Evolutionary conservation across 2,329 filamentous ascomycete genomes (phyloP), one percentile per base, ranked within the genome.

Genomic region (Ophiostoma novo-ulmi): DNA sequence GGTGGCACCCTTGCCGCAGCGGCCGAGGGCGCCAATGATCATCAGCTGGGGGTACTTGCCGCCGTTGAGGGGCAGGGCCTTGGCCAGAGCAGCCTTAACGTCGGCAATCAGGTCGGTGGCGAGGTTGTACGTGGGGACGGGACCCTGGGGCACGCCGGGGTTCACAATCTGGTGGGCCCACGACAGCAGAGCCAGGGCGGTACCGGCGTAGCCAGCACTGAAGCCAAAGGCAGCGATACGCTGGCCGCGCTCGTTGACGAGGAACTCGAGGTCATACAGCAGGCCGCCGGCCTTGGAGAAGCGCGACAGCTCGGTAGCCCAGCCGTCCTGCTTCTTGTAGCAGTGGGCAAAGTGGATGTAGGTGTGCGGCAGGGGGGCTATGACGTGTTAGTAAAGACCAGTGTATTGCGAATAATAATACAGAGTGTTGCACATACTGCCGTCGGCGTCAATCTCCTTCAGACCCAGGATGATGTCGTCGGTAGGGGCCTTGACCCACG

Each of bases 221-320:
- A 89, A 91, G 17, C 89, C 86, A 76, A 93, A 92, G 0, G 89
- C 88, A 10, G 89, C 89, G 1, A 94, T 89, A 73, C 91, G 83
- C 66, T 91, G 84, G 52, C 91, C 91, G 39, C 82, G 84, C 22
- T 70, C 67, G 74, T 89, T 86, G 75, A 96, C 90, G 55, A 97
- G 84, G 79, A 97, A 97, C 78, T 97, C 94, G 52, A 97, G 85
- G 77, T 97, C 94, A 72, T 93, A 87, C 17, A 97, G 87, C 0
- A 87, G 89, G 75, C 92, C 92, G 70, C 88, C 88, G 71, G 92
- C 93, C 35, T 88, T 85, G 38, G 91, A 86, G 79, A 93, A 97
- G 70, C 94, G 86, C 71, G 88, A 85, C n/a, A 97, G 87, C 6
- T 93, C 91, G 61, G 87, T 85, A 71, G 92, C 87, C 92, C 92